phyloP scores from a whole-genome alignment of 176 grass and related monocot genomes.

The Oryza longistaminata region DNA sequence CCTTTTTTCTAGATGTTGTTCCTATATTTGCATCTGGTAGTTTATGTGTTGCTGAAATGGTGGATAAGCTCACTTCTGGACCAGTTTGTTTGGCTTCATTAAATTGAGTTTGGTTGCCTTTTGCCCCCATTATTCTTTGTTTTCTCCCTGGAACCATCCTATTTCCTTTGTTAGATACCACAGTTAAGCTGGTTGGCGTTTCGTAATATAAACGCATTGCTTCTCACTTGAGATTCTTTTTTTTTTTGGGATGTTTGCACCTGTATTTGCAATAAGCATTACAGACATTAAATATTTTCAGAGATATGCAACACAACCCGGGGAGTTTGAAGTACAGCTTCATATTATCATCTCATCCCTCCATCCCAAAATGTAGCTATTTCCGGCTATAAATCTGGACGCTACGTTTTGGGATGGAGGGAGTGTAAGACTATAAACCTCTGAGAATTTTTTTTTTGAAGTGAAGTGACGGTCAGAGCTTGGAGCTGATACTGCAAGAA shows the following conservation, averaged over 20 bases:
- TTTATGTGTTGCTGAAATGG: neutral
- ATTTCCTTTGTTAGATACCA: neutral
- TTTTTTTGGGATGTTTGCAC: neutral
- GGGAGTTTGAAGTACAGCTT: neutral
- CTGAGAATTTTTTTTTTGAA: neutral
- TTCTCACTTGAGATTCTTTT: neutral
- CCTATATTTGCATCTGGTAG: neutral
- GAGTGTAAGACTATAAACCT: neutral
- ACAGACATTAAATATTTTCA: neutral
- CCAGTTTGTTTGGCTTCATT: neutral
- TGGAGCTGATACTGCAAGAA: slow-evolving; percentile 29
- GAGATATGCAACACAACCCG: neutral
- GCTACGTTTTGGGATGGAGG: too few relatives aligned
- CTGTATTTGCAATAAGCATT: neutral
- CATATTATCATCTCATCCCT: neutral
- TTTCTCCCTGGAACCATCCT: neutral
- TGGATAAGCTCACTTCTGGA: neutral
- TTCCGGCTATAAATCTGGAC: too few relatives aligned
- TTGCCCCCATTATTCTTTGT: neutral
- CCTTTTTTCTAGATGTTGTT: neutral
- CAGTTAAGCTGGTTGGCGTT: too few relatives aligned
- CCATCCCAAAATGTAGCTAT: too few relatives aligned
- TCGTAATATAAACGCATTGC: neutral
- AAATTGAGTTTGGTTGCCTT: neutral
- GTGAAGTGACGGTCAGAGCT: slow-evolving; percentile 17